Percentiles rank a stretch among this genome's conserved stretches.
These are phyloP conservation scores for Bipolaris gigantea DNA, from an alignment of 2,329 filamentous ascomycete genomes.

Conservation along the genomic window DNA sequence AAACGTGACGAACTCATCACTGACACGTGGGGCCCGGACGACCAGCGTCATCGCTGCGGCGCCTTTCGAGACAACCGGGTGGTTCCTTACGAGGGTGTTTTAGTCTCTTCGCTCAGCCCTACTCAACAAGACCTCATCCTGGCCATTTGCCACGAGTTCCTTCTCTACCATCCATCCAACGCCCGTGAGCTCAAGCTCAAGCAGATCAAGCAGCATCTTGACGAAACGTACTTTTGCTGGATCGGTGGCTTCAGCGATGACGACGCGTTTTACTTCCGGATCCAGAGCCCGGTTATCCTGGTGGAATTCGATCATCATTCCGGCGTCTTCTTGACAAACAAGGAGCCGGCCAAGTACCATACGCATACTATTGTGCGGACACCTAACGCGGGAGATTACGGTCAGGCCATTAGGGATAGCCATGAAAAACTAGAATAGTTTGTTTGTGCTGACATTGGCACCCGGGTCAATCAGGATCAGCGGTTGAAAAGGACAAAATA, in stretches of 20 bases:
- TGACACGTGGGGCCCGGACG: conserved; percentile 77
- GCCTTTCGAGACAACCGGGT: conserved; percentile 77
- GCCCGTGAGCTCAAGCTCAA: conserved; percentile 60
- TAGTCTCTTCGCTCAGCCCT: conserved; percentile 53
- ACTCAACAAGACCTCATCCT: conserved; percentile 60
- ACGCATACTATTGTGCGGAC: conserved; percentile 73
- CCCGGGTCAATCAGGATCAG: background rate
- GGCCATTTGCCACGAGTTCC: conserved; percentile 64
- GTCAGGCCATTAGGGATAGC: conserved; percentile 53
- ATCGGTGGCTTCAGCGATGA: conserved; percentile 69
- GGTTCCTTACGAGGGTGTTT: conserved; percentile 71
- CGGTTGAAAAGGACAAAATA: background rate
- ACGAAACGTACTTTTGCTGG: conserved; percentile 80
- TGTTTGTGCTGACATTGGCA: background rate
- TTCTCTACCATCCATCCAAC: conserved; percentile 65
- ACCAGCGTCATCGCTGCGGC: conserved; percentile 76
- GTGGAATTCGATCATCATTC: conserved; percentile 81
- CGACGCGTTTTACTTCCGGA: conserved; percentile 75
- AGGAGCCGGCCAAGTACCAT: conserved; percentile 74
- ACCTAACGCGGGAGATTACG: conserved; percentile 78
- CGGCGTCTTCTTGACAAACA: conserved; percentile 74
- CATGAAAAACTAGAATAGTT: conserved; percentile 21
- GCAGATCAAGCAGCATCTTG: conserved; percentile 58
- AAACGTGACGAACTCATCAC: conserved; percentile 45
- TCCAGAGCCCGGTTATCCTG: conserved; percentile 75